A percentile compares a stretch with the other conserved stretches of the same genome.
phyloP scores from a whole-genome alignment of 1,284 basidiomycete species.

The Hemileia vastatrix region DNA sequence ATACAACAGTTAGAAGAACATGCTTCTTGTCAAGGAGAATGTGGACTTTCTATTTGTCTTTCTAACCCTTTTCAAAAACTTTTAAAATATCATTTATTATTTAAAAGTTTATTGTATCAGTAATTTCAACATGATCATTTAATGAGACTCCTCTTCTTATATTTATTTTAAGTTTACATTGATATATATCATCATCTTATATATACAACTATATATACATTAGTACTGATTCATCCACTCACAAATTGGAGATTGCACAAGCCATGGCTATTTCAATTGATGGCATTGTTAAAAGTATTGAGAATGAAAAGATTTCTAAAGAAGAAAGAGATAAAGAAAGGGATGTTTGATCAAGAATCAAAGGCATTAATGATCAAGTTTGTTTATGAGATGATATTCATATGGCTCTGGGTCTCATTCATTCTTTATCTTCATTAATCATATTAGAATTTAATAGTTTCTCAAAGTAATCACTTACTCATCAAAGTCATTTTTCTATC shows the following conservation, averaged over 20 bases:
- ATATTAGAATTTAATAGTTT: constrained; percentile 64
- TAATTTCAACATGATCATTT: too few relatives aligned
- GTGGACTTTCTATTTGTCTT: constrained; percentile 80
- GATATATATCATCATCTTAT: too few relatives aligned
- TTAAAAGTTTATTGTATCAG: constrained; percentile 92
- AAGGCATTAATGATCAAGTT: constrained; percentile 81
- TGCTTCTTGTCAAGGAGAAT: constrained; percentile 76
- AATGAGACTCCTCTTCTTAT: too few relatives aligned
- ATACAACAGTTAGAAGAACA: constrained; percentile 72
- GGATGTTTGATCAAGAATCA: constrained; percentile 88
- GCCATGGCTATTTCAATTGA: constrained; percentile 96
- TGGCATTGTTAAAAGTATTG: constrained; percentile 83
- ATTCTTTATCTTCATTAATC: too few relatives aligned
- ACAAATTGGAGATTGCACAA: constrained; percentile 89
- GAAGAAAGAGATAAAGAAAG: constrained; percentile 88
- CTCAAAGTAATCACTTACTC: constrained; percentile 73
- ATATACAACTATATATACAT: too few relatives aligned
- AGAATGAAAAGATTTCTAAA: constrained; percentile 91
- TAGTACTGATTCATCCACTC: constrained; percentile 92
- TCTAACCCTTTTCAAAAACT: constrained; percentile 93
- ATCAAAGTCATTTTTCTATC: too few relatives aligned
- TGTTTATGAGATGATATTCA: too few relatives aligned
- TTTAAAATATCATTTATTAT: constrained; percentile 90
- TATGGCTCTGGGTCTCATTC: too few relatives aligned
- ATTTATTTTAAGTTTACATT: too few relatives aligned